Conservation (phyloP, 2,329 filamentous ascomycete species). For the Pseudogymnoascus sp. region DNA sequence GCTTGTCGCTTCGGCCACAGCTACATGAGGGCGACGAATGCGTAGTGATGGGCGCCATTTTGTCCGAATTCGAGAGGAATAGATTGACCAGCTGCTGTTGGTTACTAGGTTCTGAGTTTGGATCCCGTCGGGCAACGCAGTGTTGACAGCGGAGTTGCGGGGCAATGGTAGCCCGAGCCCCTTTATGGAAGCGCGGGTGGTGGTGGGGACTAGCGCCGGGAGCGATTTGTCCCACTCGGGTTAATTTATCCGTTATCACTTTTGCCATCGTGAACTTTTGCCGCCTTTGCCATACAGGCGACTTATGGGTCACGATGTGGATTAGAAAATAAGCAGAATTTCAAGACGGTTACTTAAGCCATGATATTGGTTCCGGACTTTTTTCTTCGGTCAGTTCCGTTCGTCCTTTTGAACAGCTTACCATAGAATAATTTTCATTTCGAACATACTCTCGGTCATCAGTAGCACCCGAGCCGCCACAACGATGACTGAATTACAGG, state of each 20-base stretch:
- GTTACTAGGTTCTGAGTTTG: not conserved
- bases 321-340: not conserved
- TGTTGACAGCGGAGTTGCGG: not conserved
- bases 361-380: not conserved
- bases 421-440: not conserved
- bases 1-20: not conserved
- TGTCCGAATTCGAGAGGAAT: not conserved
- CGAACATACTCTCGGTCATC: not conserved
- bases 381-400: not conserved
- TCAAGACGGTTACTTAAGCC: not conserved
- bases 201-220: not conserved
- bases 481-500: not conserved
- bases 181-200: not conserved
- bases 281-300: not conserved
- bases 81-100: not conserved
- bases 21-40: not conserved
- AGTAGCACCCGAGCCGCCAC: not conserved
- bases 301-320: not conserved
- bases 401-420: not conserved
- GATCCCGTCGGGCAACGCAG: not conserved
- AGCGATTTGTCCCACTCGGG: not conserved
- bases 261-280: not conserved
- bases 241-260: not conserved
- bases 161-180: not conserved
- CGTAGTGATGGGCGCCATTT: not conserved